These are phyloP conservation scores for Exobasidium rhododendri DNA, from an alignment of 1,284 basidiomycete species.

Conservation along the genomic window DNA sequence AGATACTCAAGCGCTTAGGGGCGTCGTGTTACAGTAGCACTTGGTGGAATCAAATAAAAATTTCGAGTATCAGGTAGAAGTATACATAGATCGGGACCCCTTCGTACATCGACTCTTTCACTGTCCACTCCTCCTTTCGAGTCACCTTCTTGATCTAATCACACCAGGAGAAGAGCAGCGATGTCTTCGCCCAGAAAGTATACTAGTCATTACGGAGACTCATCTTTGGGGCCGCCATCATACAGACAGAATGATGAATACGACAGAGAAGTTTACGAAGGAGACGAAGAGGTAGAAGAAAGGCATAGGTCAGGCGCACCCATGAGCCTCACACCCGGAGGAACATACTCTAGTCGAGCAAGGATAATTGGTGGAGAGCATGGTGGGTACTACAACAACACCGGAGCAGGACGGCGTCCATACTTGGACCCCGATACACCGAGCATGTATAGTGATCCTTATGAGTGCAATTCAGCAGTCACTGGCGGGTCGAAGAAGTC, in stretches of 20 bases:
- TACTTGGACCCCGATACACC: conserved; percentile 8
- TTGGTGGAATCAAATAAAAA: too few relatives aligned
- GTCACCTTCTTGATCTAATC: too few relatives aligned
- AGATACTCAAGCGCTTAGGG: too few relatives aligned
- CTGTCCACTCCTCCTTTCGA: too few relatives aligned
- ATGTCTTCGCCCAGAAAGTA: neutral
- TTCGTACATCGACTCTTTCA: too few relatives aligned
- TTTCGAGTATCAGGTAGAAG: too few relatives aligned
- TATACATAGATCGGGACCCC: too few relatives aligned
- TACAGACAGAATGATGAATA: neutral
- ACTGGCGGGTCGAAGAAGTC: conserved; percentile 11
- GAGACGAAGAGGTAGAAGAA: neutral
- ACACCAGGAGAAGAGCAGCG: neutral
- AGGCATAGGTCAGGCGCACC: neutral
- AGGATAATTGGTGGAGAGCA: conserved; percentile 5
- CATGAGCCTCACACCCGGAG: neutral
- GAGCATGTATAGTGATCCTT: conserved; percentile 43
- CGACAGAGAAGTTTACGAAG: neutral
- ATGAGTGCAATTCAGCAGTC: conserved; percentile 22
- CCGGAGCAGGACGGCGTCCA: conserved; percentile 14
- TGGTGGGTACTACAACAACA: neutral
- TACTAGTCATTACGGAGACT: neutral
- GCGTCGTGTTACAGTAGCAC: too few relatives aligned
- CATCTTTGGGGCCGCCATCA: neutral
- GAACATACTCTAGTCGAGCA: conserved; percentile 12